Conservation (phyloP, 1,284 basidiomycete species). For the Marasmius sp. region DNA sequence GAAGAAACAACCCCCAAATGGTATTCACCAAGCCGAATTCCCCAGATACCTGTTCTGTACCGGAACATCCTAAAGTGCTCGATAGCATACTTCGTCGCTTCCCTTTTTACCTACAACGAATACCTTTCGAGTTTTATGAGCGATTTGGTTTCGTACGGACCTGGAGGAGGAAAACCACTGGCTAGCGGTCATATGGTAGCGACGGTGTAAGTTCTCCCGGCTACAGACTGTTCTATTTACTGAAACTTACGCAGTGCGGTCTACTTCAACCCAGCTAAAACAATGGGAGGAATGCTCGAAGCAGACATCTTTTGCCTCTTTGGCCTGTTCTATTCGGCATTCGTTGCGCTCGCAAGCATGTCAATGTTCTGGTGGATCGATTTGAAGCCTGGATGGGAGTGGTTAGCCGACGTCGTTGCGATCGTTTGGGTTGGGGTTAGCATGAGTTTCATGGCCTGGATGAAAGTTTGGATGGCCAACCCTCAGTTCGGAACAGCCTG, state of each 20-base stretch:
- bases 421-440: conserved; percentile 82
- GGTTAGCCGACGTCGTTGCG: conserved; percentile 67
- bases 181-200: conserved; percentile 89
- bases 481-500: conserved; percentile 93
- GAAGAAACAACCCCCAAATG: conserved; percentile 8
- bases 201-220: conserved; percentile 59
- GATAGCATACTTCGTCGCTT: conserved; percentile 87
- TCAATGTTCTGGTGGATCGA: conserved; percentile 80
- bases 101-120: conserved; percentile 90
- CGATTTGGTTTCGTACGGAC: conserved; percentile 57
- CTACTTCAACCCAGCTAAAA: conserved; percentile 85
- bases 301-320: conserved; percentile 78
- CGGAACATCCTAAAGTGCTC: conserved; percentile 88
- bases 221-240: conserved; percentile 5
- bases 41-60: conserved; percentile 48
- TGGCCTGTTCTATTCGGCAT: conserved; percentile 69
- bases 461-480: conserved; percentile 88
- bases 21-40: conserved; percentile 20
- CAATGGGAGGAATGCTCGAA: conserved; percentile 88
- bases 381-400: conserved; percentile 61
- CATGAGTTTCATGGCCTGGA: conserved; percentile 82
- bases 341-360: conserved; percentile 79
- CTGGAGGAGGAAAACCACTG: conserved; percentile 49
- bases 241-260: conserved; percentile 52
- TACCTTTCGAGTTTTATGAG: conserved; percentile 63